phyloP scores from a whole-genome alignment of 768 basidiomycete species.

The Neoboletus subvelutipes region DNA sequence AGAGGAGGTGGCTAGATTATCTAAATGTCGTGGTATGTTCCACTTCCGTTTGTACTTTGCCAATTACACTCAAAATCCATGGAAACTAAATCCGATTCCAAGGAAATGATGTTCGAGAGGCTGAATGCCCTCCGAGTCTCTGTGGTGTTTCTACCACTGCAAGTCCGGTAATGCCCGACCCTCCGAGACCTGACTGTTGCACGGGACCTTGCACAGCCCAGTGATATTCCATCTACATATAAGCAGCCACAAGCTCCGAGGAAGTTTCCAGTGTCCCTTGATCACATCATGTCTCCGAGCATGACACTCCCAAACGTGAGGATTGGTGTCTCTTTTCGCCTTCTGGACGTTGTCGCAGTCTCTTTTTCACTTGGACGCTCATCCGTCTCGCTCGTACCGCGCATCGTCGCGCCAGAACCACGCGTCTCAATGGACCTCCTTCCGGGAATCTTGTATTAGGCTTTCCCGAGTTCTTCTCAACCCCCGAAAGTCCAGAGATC shows the following conservation, averaged over 20 bases:
- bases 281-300: background rate
- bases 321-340: background rate
- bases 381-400: constrained; percentile 10
- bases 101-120: too few species aligned
- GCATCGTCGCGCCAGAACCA: constrained; percentile 23
- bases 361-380: constrained; percentile 19
- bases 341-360: constrained; percentile 11
- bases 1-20: background rate
- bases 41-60: background rate
- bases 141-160: too few species aligned
- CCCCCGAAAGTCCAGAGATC: constrained; percentile 34
- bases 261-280: background rate
- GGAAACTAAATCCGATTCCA: background rate
- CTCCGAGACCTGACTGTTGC: background rate
- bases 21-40: background rate
- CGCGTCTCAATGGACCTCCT: constrained; percentile 43
- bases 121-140: too few species aligned
- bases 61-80: background rate
- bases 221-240: background rate
- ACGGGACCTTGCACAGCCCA: background rate
- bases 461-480: constrained; percentile 27
- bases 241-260: background rate
- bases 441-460: constrained; percentile 45
- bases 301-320: background rate
- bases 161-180: too few species aligned